Conservation (phyloP, 768 basidiomycete species). For the Butyriboletus loyo region DNA sequence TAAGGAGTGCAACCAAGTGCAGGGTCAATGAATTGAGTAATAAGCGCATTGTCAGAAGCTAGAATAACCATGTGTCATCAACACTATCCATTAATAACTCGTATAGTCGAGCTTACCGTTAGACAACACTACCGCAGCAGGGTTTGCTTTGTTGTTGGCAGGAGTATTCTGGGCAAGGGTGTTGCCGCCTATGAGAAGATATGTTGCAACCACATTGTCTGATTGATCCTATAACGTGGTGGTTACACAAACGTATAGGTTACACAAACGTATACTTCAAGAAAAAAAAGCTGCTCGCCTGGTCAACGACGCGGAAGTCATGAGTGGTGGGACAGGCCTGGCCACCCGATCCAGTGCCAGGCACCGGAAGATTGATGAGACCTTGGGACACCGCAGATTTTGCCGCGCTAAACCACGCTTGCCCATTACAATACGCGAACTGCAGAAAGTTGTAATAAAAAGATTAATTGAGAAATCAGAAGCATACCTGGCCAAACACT, state of each 20-base stretch:
- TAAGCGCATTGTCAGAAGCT: conserved; percentile 28
- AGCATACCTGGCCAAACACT: conserved; percentile 24
- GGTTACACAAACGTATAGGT: not conserved
- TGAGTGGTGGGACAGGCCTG: conserved; percentile 27
- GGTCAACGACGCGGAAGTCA: conserved; percentile 28
- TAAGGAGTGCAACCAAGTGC: conserved; percentile 23
- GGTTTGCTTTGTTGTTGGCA: conserved; percentile 23
- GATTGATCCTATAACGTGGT: conserved; percentile 23
- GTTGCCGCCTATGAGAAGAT: conserved; percentile 21
- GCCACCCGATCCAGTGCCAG: conserved; percentile 17
- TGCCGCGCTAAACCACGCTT: conserved; percentile 23
- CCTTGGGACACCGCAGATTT: conserved; percentile 18
- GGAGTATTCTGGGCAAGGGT: conserved; percentile 29
- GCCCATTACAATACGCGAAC: conserved; percentile 28
- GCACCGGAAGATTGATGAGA: conserved; percentile 18
- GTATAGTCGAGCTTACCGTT: conserved; percentile 14
- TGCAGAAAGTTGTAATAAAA: not conserved
- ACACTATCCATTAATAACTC: not conserved
- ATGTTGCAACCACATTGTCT: conserved; percentile 28
- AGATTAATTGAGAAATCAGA: not conserved
- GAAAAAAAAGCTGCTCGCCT: conserved; percentile 3
- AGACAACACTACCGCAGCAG: conserved; percentile 19
- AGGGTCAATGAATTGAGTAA: conserved; percentile 26
- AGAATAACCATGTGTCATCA: not conserved
- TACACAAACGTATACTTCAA: not conserved